Percentiles rank a stretch among this genome's conserved stretches.
phyloP scores from a whole-genome alignment of 192 early-diverging fungal genomes.

The Entomortierella chlamydospora region DNA sequence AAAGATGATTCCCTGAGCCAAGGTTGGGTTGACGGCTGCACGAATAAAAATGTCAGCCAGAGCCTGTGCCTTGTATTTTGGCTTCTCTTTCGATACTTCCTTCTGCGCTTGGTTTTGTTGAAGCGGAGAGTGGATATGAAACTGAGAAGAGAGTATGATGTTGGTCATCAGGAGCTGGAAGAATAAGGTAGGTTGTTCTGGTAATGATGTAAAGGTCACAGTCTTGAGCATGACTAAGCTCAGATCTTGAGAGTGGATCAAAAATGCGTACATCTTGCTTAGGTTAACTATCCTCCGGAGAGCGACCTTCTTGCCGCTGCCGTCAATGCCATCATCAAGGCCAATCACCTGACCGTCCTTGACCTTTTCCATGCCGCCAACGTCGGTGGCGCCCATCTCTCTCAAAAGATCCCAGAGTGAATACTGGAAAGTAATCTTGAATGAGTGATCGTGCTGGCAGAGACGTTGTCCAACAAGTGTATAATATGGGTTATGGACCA shows the following conservation, averaged over 20 bases:
- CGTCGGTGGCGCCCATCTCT: conserved; percentile 82
- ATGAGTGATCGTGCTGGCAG: conserved; percentile 80
- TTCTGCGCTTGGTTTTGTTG: conserved; percentile 16
- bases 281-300: conserved; percentile 83
- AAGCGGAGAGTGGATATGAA: conserved; percentile 54
- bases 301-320: conserved; percentile 58
- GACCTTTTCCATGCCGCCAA: conserved; percentile 73
- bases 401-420: conserved; percentile 96
- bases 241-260: conserved; percentile 76
- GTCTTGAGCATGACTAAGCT: conserved; percentile 83
- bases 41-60: conserved; percentile 69
- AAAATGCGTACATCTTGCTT: conserved; percentile 87
- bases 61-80: conserved; percentile 58
- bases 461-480: conserved; percentile 85
- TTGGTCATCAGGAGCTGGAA: conserved; percentile 80
- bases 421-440: conserved; percentile 94
- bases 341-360: conserved; percentile 47
- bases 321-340: conserved; percentile 49
- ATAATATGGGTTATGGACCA: conserved; percentile 95
- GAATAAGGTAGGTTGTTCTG: conserved; percentile 68
- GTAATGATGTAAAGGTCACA: conserved; percentile 79
- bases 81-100: conserved; percentile 36
- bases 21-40: conserved; percentile 67
- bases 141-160: conserved; percentile 70
- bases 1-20: conserved; percentile 87